Percentiles rank a stretch among this genome's conserved stretches.
Conservation (phyloP, 495 filamentous ascomycete species). For the Daldinia loculata region DNA sequence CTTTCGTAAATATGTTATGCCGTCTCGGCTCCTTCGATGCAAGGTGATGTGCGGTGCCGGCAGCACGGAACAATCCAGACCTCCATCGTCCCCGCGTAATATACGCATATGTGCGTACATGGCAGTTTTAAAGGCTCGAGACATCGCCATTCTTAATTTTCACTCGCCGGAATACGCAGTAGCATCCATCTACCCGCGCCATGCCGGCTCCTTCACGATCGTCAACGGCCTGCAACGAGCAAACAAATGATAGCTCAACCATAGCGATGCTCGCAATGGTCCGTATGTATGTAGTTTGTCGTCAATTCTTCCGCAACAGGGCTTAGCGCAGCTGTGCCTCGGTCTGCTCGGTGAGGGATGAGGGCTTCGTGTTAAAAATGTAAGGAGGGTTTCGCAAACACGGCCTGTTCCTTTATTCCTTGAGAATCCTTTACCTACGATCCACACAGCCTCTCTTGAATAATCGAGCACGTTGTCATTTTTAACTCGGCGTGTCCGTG, state of each 20-base stretch:
- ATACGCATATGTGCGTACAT: not conserved
- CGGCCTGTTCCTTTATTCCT: not conserved
- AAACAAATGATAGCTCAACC: conserved; percentile 28
- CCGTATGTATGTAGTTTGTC: conserved; percentile 40
- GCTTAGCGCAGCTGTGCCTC: conserved; percentile 51
- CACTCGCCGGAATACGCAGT: not conserved
- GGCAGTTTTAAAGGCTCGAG: not conserved
- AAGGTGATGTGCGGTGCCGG: not conserved
- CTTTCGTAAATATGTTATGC: conserved; percentile 13
- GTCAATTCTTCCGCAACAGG: conserved; percentile 57
- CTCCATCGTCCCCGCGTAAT: conserved; percentile 9
- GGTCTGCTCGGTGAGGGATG: conserved; percentile 18
- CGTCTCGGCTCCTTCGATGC: not conserved
- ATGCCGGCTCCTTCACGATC: not conserved
- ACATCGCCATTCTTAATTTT: not conserved
- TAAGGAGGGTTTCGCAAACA: not conserved
- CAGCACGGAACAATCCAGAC: conserved; percentile 9
- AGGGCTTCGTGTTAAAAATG: conserved; percentile 17
- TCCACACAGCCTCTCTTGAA: not conserved
- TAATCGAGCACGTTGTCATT: not conserved
- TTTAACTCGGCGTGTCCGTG: not conserved
- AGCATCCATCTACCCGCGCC: not conserved
- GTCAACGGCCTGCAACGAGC: not conserved
- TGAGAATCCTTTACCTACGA: not conserved
- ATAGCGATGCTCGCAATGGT: conserved; percentile 31